Evolutionary conservation across 2,329 filamentous ascomycete species (phyloP), one percentile per base, ranked within the genome.

Genomic region (Neurospora sp.): DNA sequence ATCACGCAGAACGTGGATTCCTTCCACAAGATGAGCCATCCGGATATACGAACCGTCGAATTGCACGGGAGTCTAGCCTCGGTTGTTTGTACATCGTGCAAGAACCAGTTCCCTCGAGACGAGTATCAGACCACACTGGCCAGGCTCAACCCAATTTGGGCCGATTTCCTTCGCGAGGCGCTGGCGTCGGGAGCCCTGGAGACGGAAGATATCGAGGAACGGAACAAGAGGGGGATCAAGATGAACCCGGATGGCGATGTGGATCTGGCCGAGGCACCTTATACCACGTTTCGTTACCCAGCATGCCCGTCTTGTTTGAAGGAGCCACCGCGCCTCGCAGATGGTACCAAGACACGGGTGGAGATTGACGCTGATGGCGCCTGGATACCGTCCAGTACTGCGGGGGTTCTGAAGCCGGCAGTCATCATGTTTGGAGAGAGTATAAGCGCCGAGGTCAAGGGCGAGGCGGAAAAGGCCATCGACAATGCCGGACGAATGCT

Each of bases 1-100:
- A 89, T 99, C 74, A 98, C 96, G 52, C 96, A 99, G 79, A 98
- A 98, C 78, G 96, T 99, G 68, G 96, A 99, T 81, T 97, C 93
- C 2, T 97, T 99, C 78, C 96, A 99, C 80, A 84, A 86, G 2
- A 82, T 82, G 71, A 91, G 93, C 0, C 94, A 97, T 79, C 92
- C 93, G 0, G 78, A 84, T 10, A 81, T 94, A 62, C 86, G 88
- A 6, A 96, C 92, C 10, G 83, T 96, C 66, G 95, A 98, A 80
- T 85, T 99, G 67, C 96, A 99, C 79, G 96, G 96, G 74, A 97
- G 96, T 80, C 85, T 99, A 67, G 87, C 94, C 73, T 88, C 90
- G 38, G 86, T 93, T 38, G 86, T 93, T 68, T 99, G 96, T 81
- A 87, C 91, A 13, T 92, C 88, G 75, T 99, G 96, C 80, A 85